Evolutionary conservation across 1,139 yeast species (phyloP), one percentile per base, ranked within the genome.

Genomic region (Lipomyces yarrowii): DNA sequence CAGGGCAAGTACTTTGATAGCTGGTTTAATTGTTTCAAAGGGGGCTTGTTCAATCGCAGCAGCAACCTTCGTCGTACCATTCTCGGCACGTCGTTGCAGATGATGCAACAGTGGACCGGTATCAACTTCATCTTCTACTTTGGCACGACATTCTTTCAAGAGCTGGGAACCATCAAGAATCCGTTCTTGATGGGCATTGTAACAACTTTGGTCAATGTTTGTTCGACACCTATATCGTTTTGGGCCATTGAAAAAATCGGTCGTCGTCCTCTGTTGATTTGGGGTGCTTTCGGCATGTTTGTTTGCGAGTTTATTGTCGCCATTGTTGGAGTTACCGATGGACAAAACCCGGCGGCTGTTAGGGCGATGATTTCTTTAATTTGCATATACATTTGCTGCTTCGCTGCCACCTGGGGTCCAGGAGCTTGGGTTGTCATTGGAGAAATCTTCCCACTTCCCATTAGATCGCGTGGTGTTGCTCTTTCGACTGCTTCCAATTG

Each of bases 391-490:
- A 89, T 91, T 70, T 88, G 89, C 84, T 87, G 86, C 81, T 91
- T 90, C 76, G 94, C 96, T 51, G 84, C 89, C 53, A 87, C 96
- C 7, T 90, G 96, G 96, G 96, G 93, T 69, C 94, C 96, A 74
- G 86, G 88, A 75, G 88, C 88, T 57, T 91, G 87, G 85, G 89
- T 89, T 65, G 87, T 89, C 72, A 85, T 88, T 64, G 88, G 94
- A 53, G 97, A 91, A 78, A 82, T 89, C 57, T 90, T 86, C 78
- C 93, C 96, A 63, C 82, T 89, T 71, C 86, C 93, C 74, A 87
- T 90, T 71, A 85, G 94, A 79, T 86, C 93, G 46, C 88, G 89
- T 80, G 91, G 91, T 68, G 89, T 90, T 82, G 87, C 93, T 57
- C 79, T 90, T 62, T 88, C 93, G 62, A 82, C 86, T 56, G 90